Evolutionary conservation across 2,329 filamentous ascomycete genomes (phyloP), one percentile per base, ranked within the genome.

Genomic region (Exophiala oligosperma): DNA sequence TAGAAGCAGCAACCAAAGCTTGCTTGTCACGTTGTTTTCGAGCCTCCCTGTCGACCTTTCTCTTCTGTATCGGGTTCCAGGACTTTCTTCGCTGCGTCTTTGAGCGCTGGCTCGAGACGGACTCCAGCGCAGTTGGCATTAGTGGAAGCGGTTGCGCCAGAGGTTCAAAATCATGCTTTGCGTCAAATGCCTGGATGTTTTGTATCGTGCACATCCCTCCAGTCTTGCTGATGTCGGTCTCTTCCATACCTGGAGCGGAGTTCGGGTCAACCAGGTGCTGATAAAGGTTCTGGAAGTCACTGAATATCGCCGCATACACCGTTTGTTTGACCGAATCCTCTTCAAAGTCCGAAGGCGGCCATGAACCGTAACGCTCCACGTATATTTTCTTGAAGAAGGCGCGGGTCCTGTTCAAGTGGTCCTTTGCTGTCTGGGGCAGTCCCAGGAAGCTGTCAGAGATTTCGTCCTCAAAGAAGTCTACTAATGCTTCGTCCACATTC

Each of bases 331-430:
- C 88, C 1, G 80, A 71, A 54, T 73, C 77, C 1, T 67, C 61
- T 40, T 79, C 74, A 24, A 75, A 69, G 1, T 74, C 70, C 1
- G 75, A 74, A 0, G 89, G 89, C 0, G 90, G 90, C 72, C 89
- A 93, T 64, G 86, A 87, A 4, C 89, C 88, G 32, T 91, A 79
- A 54, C 85, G 86, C 0, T 81, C 78, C 1, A 84, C 77, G 68
- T 91, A 92, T 66, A 85, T 88, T 0, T 79, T 77, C 26, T 86
- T 78, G 1, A 94, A 71, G 62, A 90, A 89, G 7, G 82, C 80
- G 48, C 89, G 81, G 70, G 93, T 93, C 1, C 83, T 82, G 61
- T 91, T 85, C 1, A 93, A 80, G 66, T 94, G 90, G 2, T 82
- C 79, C 62, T 86, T 78, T 3, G 84, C 81, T 0, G 80, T 82